These are phyloP conservation scores for Fusarium sp. DNA, from an alignment of 2,329 filamentous ascomycete species.

Conservation along the genomic window DNA sequence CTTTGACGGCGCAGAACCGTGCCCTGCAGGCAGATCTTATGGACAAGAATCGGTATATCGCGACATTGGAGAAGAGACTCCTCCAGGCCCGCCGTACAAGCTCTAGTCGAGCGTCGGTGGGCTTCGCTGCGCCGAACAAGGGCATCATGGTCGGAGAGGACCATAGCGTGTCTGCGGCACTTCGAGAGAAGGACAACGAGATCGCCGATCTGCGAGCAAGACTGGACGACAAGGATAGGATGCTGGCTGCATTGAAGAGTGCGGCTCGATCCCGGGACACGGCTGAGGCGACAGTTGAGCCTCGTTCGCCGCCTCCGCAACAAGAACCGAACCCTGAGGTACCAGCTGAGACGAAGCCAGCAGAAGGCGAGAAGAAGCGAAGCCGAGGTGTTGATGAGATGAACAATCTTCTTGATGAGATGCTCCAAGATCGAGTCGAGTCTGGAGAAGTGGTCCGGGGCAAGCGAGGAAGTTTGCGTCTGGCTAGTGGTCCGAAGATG, in stretches of 20 bases:
- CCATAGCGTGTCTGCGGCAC: slow-evolving; percentile 72
- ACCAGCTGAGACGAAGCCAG: slow-evolving; percentile 21
- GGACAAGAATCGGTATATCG: slow-evolving; percentile 98
- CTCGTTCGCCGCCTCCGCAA: slow-evolving; percentile 43
- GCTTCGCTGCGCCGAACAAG: slow-evolving; percentile 67
- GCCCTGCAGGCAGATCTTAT: slow-evolving; percentile 92
- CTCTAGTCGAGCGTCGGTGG: slow-evolving; percentile 83
- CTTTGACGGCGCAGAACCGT: slow-evolving; percentile 81
- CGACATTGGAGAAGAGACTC: slow-evolving; percentile 89
- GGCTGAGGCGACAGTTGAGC: slow-evolving; percentile 64
- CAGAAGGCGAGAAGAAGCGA: slow-evolving; percentile 56
- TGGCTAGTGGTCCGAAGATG: slow-evolving; percentile 58
- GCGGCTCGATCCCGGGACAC: slow-evolving; percentile 86
- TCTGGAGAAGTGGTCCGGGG: slow-evolving; percentile 74
- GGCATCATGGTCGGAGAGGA: slow-evolving; percentile 78
- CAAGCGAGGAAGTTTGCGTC: slow-evolving; percentile 69
- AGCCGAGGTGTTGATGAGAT: slow-evolving; percentile 85
- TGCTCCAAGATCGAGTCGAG: slow-evolving; percentile 90
- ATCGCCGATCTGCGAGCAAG: slow-evolving; percentile 89
- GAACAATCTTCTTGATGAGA: slow-evolving; percentile 91
- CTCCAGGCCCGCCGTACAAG: slow-evolving; percentile 90
- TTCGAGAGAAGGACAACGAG: slow-evolving; percentile 91
- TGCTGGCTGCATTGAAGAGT: slow-evolving; percentile 85
- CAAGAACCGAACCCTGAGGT: slow-evolving; percentile 22
- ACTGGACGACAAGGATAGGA: slow-evolving; percentile 93